phyloP scores from a whole-genome alignment of 140 eudicot species.

The Bidens hawaiensis region DNA sequence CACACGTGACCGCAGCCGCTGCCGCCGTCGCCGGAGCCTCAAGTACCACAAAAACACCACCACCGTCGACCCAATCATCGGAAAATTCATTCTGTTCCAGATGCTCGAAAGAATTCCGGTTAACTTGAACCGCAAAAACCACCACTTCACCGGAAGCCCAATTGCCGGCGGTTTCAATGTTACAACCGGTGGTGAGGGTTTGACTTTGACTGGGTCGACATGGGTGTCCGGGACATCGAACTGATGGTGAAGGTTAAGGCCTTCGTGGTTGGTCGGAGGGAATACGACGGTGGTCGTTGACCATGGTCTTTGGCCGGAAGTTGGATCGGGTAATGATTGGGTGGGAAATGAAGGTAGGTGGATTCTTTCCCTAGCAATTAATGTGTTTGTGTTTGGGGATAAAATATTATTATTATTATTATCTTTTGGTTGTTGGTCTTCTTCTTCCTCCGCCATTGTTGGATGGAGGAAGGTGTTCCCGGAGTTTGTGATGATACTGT shows the following conservation, averaged over 20 bases:
- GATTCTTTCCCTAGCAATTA: constrained; percentile 23
- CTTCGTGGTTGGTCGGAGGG: constrained; percentile 80
- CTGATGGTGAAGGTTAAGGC: constrained; percentile 36
- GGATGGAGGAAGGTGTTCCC: constrained; percentile 8
- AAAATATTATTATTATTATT: neutral
- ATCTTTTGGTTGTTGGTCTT: neutral
- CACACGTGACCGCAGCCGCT: constrained; percentile 8
- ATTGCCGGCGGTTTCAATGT: constrained; percentile 6
- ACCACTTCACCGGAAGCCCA: constrained; percentile 18
- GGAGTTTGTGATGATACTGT: neutral
- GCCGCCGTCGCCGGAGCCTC: constrained; percentile 39
- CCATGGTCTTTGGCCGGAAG: neutral
- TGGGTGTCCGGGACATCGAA: constrained; percentile 13
- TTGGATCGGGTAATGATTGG: constrained; percentile 22
- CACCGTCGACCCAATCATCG: constrained; percentile 25
- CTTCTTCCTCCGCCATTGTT: constrained; percentile 31
- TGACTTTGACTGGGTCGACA: neutral
- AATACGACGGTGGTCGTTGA: constrained; percentile 28
- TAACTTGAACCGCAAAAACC: constrained; percentile 21
- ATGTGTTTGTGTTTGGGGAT: constrained; percentile 18
- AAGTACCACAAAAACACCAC: constrained; percentile 29
- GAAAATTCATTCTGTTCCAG: constrained; percentile 17
- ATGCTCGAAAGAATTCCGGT: neutral
- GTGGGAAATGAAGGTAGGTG: constrained; percentile 15
- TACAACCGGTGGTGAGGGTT: constrained; percentile 11